Percentiles rank a stretch among this genome's conserved stretches.
These are phyloP conservation scores for Trichoderma arundinaceum DNA, from an alignment of 2,329 filamentous ascomycete genomes.

Conservation along the genomic window DNA sequence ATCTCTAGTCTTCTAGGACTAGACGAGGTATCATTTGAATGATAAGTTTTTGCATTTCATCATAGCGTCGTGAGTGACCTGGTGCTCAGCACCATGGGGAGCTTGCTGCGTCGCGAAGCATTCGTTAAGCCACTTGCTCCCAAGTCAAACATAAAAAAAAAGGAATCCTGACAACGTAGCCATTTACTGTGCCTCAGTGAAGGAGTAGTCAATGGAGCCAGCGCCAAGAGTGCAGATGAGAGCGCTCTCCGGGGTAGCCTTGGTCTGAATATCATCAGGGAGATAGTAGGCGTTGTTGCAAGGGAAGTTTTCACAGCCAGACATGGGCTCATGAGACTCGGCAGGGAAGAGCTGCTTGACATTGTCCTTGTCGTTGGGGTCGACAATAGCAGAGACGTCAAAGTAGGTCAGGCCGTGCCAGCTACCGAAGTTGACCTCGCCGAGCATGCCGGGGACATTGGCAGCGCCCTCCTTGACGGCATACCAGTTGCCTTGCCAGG, in stretches of 20 bases:
- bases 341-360: constrained; percentile 62
- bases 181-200: constrained; percentile 32
- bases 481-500: constrained; percentile 59
- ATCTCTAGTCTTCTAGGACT: not conserved
- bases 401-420: constrained; percentile 59
- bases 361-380: constrained; percentile 55
- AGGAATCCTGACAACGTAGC: not conserved
- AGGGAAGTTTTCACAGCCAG: constrained; percentile 59
- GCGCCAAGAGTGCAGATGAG: constrained; percentile 58
- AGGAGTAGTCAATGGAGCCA: constrained; percentile 39
- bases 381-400: constrained; percentile 64
- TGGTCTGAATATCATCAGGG: constrained; percentile 61
- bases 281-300: constrained; percentile 61
- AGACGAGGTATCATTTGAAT: constrained; percentile 40
- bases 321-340: constrained; percentile 46
- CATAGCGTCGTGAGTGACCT: constrained; percentile 34
- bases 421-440: constrained; percentile 57
- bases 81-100: constrained; percentile 38
- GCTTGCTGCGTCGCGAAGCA: not conserved
- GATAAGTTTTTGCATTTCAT: constrained; percentile 34
- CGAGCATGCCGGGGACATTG: constrained; percentile 57
- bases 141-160: constrained; percentile 9
- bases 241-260: constrained; percentile 54
- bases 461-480: constrained; percentile 52
- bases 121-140: not conserved